A percentile compares a stretch with the other conserved stretches of the same genome.
Conservation (phyloP, 2,329 filamentous ascomycete species). For the Fusarium redolens region DNA sequence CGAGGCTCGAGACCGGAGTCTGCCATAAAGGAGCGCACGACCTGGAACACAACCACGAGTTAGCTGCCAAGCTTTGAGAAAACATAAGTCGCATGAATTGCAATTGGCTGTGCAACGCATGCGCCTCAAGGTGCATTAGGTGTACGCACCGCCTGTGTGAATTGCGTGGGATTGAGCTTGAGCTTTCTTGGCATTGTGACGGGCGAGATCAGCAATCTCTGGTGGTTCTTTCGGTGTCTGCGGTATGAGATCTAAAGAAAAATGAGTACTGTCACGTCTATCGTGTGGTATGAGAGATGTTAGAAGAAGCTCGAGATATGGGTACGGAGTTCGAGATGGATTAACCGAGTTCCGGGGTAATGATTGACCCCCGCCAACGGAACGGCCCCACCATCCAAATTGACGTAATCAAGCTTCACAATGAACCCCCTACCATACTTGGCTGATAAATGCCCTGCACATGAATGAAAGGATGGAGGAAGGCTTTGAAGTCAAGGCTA, state of each 20-base stretch:
- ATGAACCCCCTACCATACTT: too few relatives aligned
- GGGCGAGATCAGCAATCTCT: too few relatives aligned
- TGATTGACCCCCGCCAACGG: slow-evolving; percentile 5
- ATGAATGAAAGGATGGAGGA: fast-evolving
- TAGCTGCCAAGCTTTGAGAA: fast-evolving
- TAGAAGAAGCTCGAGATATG: neutral
- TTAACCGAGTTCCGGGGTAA: slow-evolving; percentile 18
- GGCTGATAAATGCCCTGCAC: fast-evolving
- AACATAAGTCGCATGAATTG: fast-evolving
- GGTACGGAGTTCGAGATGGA: slow-evolving; percentile 7
- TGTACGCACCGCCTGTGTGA: slow-evolving; percentile 50
- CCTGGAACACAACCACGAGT: slow-evolving; percentile 60
- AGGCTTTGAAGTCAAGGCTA: fast-evolving
- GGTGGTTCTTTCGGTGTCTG: fast-evolving
- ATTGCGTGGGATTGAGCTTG: slow-evolving; percentile 49
- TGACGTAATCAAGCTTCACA: slow-evolving; percentile 12
- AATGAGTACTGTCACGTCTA: fast-evolving
- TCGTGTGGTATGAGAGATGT: neutral
- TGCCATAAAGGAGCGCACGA: slow-evolving; percentile 85
- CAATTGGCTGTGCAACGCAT: neutral
- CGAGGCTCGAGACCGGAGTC: slow-evolving; percentile 90
- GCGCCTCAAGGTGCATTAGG: neutral
- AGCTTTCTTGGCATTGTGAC: slow-evolving; percentile 49
- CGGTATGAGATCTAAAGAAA: fast-evolving
- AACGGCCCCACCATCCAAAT: neutral